Evolutionary conservation across 306 rosid species (phyloP), one percentile per base, ranked within the genome.

Genomic region (Quercus mongolica): DNA sequence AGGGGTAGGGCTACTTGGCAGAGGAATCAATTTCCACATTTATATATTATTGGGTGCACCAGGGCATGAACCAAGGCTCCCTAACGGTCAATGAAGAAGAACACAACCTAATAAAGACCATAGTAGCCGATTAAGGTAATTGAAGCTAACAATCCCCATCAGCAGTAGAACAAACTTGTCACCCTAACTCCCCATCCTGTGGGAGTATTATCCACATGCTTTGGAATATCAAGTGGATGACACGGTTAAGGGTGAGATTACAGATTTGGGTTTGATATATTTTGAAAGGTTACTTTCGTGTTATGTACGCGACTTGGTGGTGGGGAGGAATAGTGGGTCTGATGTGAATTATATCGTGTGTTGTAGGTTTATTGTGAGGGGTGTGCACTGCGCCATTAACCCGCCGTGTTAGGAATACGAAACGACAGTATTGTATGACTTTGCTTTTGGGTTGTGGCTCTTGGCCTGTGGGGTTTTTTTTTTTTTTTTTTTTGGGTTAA

Each of bases 341-440:
- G 3, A 62, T 23, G 19, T 44, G 56, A 17, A 63, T 82, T 77
- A 71, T 80, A 73, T 82, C 75, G 68, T 73, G 46, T 74, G 68
- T 76, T 62, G 72, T 19, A 1, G 38, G 33, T 31, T 21, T 61
- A 61, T 63, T 19, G 5, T 49, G 10, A 19, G 25, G 46, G 76
- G 67, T 87, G 83, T 72, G 75, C 79, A 81, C 17, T 69, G 54
- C 35, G 3, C 77, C 69, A 17, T 28, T 20, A 44, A n/a, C 35
- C 71, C 35, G 33, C 44, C 75, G 19, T n/a, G 30, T 31, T 38
- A 75, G 26, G 13, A 4, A 1, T 46, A 5, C 35, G 0, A 76
- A 78, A 56, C 71, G 51, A 68, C 80, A 15, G 14, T 3, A 5
- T 13, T 1, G n/a, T 13, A 14, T 7, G 76, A 61, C 77, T 35